phyloP scores from a whole-genome alignment of 176 grass and related monocot genomes.

The Zea mays region Zm-B73-REFERENCE-NAM-5.0 NC_050103.1:11170001-11170500 shows the following conservation, averaged over 20 bases:
- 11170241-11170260: constrained; percentile 51
- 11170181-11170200: not conserved
- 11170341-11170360: constrained; percentile 89
- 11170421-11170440: constrained; percentile 91
- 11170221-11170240: constrained; percentile 18
- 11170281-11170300: constrained; percentile 97
- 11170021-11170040: constrained; percentile 97
- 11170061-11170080: constrained; percentile 87
- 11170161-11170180: not conserved
- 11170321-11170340: constrained; percentile 86
- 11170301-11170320: constrained; percentile 90
- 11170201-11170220: not conserved
- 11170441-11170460: constrained; percentile 98
- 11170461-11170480: constrained; percentile 97
- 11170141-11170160: constrained; percentile 68
- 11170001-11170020: constrained; percentile 97
- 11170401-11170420: constrained; percentile 92
- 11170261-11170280: constrained; percentile 78
- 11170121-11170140: constrained; percentile 85
- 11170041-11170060: constrained; percentile 95
- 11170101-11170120: constrained; percentile 92
- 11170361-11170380: constrained; percentile 81
- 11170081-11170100: constrained; percentile 97
- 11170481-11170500: constrained; percentile 27
- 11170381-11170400: constrained; percentile 89